phyloP scores from a whole-genome alignment of 2,329 filamentous ascomycete genomes.

The Pseudopyricularia cyperi region DNA sequence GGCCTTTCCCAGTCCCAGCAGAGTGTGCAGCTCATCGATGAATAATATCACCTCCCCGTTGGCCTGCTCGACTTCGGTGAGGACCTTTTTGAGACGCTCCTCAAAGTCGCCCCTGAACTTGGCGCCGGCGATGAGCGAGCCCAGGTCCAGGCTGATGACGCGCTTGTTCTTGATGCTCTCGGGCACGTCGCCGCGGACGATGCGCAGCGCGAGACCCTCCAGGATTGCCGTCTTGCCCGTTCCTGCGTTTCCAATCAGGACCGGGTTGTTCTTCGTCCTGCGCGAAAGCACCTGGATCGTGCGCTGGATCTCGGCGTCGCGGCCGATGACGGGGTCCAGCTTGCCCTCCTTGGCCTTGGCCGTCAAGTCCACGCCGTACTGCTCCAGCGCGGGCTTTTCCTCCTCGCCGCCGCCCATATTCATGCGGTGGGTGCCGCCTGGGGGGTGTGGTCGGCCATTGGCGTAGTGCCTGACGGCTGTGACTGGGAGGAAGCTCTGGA shows the following conservation, averaged over 20 bases:
- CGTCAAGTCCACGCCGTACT: constrained; percentile 85
- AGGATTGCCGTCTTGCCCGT: constrained; percentile 91
- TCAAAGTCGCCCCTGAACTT: constrained; percentile 96
- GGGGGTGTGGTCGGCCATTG: constrained; percentile 69
- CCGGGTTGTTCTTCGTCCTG: constrained; percentile 90
- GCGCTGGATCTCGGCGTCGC: constrained; percentile 81
- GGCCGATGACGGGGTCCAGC: constrained; percentile 88
- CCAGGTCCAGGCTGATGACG: constrained; percentile 78
- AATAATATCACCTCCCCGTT: constrained; percentile 87
- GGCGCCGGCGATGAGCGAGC: constrained; percentile 85
- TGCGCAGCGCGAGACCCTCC: constrained; percentile 79
- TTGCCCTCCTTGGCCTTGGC: constrained; percentile 76
- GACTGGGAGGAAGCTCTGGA: constrained; percentile 20
- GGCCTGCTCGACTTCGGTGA: constrained; percentile 83
- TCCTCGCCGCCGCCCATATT: constrained; percentile 60
- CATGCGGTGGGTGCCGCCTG: constrained; percentile 90
- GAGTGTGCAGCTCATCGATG: constrained; percentile 84
- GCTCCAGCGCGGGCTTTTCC: constrained; percentile 78
- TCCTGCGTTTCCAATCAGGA: constrained; percentile 82
- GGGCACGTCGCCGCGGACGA: constrained; percentile 84
- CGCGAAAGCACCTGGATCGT: constrained; percentile 90
- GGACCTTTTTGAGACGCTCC: constrained; percentile 77
- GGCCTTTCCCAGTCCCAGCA: constrained; percentile 85
- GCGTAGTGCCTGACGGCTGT: constrained; percentile 41
- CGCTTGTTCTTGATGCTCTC: constrained; percentile 93